Evolutionary conservation across 2,329 filamentous ascomycete species (phyloP).

Genomic region (Chalara sp.): DNA sequence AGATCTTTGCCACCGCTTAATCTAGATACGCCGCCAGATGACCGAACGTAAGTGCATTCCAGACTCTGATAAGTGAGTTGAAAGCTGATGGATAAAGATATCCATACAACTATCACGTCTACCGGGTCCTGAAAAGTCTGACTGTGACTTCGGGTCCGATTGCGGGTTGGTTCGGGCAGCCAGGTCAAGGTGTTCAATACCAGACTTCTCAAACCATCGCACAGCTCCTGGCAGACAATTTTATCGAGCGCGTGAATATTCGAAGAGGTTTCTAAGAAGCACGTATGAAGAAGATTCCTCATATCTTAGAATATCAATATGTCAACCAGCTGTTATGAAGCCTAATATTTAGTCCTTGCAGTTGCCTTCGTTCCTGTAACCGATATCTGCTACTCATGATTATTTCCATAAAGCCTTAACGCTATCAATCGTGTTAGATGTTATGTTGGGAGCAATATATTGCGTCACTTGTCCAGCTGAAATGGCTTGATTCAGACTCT

Average conservation of each 20-base stretch:
- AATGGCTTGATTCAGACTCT: too few relatives aligned
- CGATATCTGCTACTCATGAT: too few relatives aligned
- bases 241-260: constrained; percentile 25
- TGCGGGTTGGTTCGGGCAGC: constrained; percentile 43
- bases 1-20: constrained; percentile 40
- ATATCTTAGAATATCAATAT: too few relatives aligned
- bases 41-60: constrained; percentile 14
- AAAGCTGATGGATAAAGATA: constrained; percentile 16
- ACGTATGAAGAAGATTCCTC: too few relatives aligned
- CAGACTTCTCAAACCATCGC: constrained; percentile 19
- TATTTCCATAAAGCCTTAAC: too few relatives aligned
- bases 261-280: too few relatives aligned
- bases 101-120: constrained; percentile 43
- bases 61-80: background rate
- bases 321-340: too few relatives aligned
- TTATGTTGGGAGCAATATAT: too few relatives aligned
- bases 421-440: too few relatives aligned
- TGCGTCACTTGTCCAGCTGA: too few relatives aligned
- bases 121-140: constrained; percentile 35
- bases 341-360: too few relatives aligned
- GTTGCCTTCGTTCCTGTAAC: too few relatives aligned
- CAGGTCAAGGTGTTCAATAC: constrained; percentile 37
- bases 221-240: constrained; percentile 27
- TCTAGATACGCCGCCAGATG: constrained; percentile 27
- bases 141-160: constrained; percentile 38